Base-by-base conservation (phyloP, 1,139 yeast genomes). In the Magnusiomyces clavatus region DNA sequence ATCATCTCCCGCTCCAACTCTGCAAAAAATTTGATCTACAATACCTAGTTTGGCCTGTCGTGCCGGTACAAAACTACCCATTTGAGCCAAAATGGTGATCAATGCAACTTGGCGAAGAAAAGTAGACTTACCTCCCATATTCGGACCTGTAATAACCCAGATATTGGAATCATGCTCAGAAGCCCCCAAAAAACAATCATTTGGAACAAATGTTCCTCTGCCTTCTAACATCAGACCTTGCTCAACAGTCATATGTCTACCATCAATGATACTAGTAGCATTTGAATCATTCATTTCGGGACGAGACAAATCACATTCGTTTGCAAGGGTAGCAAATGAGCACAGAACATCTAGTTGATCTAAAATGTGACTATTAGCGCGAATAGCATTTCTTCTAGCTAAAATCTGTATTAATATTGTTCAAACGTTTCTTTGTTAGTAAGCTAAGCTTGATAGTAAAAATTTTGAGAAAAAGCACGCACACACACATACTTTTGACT, bases 111-210 rank as follows among this genome's bases (percentile, higher is more conserved):
- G 97, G 47, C 97, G 76, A 49, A 92, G 69, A 61, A 80, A 92
- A 0, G 97, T 90, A 45, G 96, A 86, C 63, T 92, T 92, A 0
- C 98, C 98, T 2, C 97, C 97, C 97, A 92, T 92, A 64, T 92
- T 92, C 1, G 97, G 97, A 1, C 98, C 98, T 0, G 96, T 83
- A 4, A 92, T 81, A 8, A 92, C 75, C 90, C 95, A 86, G 13
- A 76, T 60, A 11, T 67, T 62, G 37, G 51, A 38, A 13, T 50
- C 46, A 1, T 50, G 45, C 0, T 72, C 68, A 1, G 68, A 62
- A 3, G 63, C 57, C 0, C 69, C 58, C 10, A 81, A 62, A 1
- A 68, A 59, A 59, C 86, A 79, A 61, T 83, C 81, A 64, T 92
- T 92, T 0, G 73, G 4, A 56, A 58, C 51, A 92, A 67, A 1